Evolutionary conservation across 1,284 basidiomycete species (phyloP), one percentile per base, ranked within the genome.

Genomic region (Apiotrichum sp.): DNA sequence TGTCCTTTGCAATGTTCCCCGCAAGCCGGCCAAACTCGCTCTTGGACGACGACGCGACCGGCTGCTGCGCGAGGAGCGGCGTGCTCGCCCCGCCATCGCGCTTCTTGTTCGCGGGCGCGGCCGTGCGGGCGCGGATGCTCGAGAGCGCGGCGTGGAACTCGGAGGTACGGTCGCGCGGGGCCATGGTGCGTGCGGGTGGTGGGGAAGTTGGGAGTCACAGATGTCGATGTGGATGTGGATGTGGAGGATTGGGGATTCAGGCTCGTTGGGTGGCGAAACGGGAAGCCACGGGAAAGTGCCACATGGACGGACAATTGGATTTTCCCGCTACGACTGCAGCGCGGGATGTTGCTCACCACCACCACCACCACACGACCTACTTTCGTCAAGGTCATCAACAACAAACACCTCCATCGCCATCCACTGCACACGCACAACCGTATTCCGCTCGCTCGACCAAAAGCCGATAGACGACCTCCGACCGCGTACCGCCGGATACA

Each of bases 1-100:
- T 96, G 68, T 98, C 95, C 72, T 90, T 95, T 61, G 88, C 89
- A 70, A 99, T 98, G 57, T 83, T 81, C 47, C 85, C 84, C 10
- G 96, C 93, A 2, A 93, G 88, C 65, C 84, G 81, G 57, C 93
- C 88, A 72, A 99, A 98, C 71, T 98, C 93, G 71, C 84, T 86
- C 64, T 78, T 77, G 77, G 85, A 88, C 63, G 64, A 71, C 68
- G 52, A 55, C 35, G 16, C 35, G 11, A 9, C 13, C 43, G 49
- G 56, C 14, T 57, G 47, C 51, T 58, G 31, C 36, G 55, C 52
- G 22, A 72, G 52, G 32, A 72, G 57, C 10, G 65, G 64, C 52
- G 69, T 64, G 50, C 62, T 65, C 14, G 64, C 62, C 41, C 68
- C 65, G 44, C 58, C 57, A 38, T 53, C 46, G 52, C 60, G 57